Evolutionary conservation across 2,329 filamentous ascomycete genomes (phyloP), one percentile per base, ranked within the genome.

Genomic region (Didymella exigua): DNA sequence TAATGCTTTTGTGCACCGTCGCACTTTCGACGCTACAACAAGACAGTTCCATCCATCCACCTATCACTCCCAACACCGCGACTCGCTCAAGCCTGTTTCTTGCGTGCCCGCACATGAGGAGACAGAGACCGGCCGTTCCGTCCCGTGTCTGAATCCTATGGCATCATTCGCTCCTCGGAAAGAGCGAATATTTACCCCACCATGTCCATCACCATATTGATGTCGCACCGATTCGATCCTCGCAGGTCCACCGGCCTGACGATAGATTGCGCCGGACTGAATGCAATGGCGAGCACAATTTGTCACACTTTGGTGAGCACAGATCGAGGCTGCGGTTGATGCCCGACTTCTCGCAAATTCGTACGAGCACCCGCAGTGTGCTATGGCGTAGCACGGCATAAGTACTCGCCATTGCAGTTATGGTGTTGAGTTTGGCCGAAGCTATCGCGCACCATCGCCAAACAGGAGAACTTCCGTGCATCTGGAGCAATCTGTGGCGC

Each of bases 401-500:
- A 18, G 21, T 30, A 14, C 41, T 50, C 41, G 47, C 46, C 41
- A 46, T 16, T 21, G 24, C 19, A 13, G 18, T 19, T 16, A 23
- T 54, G 24, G 52, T 46, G 42, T 50, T 50, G 52, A 47, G 41
- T 47, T 5, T 47, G 18, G 46, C 52, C 46, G 52, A 42, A 43
- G 36, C 46, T 43, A 40, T 49, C 23, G 45, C 41, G 34, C 7
- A 41, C 51, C 41, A 55, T 36, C 29, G 19, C 46, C 29, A 46
- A 37, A 42, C 2, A 21, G 24, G 52, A 30, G 34, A 21, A 10
- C 34, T 24, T 14, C 36, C 41, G 46, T 42, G 42, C 36, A 27
- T 55, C 52, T 55, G 41, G 52, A 55, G 46, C 42, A 27, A 46
- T 37, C 47, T 55, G 52, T 55, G 52, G 52, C 52, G 52, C 52